phyloP scores from a whole-genome alignment of 140 eudicot species.

The Stevia rebaudiana region DNA sequence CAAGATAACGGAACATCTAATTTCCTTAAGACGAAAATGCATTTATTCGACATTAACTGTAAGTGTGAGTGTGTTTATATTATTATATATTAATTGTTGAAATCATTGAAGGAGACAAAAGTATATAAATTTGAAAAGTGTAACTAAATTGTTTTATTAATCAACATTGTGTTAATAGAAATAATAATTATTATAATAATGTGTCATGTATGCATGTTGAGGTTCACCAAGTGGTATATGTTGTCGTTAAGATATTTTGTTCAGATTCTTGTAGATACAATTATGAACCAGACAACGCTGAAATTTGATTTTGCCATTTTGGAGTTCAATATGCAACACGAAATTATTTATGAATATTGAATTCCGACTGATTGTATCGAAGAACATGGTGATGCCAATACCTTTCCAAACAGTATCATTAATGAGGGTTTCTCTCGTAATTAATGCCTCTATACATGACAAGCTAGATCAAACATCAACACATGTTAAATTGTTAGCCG shows the following conservation, averaged over 20 bases:
- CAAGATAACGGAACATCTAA: no score
- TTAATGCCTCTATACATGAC: neutral
- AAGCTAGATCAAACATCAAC: neutral
- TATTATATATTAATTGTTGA: no score
- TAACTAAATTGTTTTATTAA: no score
- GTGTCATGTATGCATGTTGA: neutral
- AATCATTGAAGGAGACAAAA: no score
- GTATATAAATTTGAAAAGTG: no score
- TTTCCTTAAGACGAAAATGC: no score
- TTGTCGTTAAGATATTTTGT: conserved; percentile 8
- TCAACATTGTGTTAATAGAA: no score
- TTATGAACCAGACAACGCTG: no score
- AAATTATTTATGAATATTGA: neutral
- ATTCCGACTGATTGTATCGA: no score
- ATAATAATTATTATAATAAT: neutral
- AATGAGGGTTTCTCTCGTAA: neutral
- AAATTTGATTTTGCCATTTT: neutral
- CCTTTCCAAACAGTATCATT: neutral
- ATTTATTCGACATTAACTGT: no score
- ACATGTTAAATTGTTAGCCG: neutral
- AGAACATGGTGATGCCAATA: conserved; percentile 8
- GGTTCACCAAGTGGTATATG: conserved; percentile 5
- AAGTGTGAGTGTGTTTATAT: no score
- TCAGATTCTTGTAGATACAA: neutral
- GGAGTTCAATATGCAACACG: neutral